Percentiles rank a stretch among this genome's conserved stretches.
These are phyloP conservation scores for Globisporangium recalcitrans DNA, from an alignment of 352 stramenopile genomes.

Conservation along the genomic window DNA sequence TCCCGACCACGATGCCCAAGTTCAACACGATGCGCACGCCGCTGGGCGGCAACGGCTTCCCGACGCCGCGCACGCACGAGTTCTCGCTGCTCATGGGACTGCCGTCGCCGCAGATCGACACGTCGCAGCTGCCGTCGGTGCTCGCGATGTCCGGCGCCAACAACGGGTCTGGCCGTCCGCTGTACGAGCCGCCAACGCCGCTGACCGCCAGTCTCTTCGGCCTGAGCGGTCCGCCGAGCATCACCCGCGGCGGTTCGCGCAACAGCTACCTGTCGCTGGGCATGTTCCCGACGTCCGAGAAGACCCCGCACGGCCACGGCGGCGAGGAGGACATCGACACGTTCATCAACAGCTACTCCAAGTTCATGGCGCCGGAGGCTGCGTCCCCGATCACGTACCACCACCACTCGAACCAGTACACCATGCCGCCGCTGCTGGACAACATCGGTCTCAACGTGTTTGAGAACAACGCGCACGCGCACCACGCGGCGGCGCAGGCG, in stretches of 20 bases:
- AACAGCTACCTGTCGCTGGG: constrained; percentile 51
- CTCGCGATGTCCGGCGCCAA: constrained; percentile 59
- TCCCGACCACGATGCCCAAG: constrained; percentile 65
- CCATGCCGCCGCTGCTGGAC: constrained; percentile 42
- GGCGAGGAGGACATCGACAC: constrained; percentile 45
- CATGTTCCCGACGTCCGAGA: constrained; percentile 39
- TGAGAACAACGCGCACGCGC: constrained; percentile 38
- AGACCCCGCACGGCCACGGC: constrained; percentile 21
- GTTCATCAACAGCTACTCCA: constrained; percentile 73
- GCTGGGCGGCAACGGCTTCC: constrained; percentile 54
- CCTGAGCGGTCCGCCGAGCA: constrained; percentile 46
- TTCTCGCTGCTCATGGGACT: constrained; percentile 64
- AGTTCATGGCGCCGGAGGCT: constrained; percentile 47
- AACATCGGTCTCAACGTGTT: constrained; percentile 62
- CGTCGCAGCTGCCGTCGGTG: constrained; percentile 65
- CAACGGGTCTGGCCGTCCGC: constrained; percentile 9
- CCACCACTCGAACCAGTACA: constrained; percentile 37
- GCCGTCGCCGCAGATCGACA: constrained; percentile 66
- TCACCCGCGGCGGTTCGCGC: constrained; percentile 37
- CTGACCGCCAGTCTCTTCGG: constrained; percentile 30
- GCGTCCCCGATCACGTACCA: constrained; percentile 49
- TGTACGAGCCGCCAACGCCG: constrained; percentile 28
- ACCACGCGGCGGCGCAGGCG: constrained; percentile 21
- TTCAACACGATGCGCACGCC: constrained; percentile 49
- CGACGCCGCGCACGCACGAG: constrained; percentile 62